Conservation (phyloP, 495 filamentous ascomycete species). For the Podospora sp. region DNA sequence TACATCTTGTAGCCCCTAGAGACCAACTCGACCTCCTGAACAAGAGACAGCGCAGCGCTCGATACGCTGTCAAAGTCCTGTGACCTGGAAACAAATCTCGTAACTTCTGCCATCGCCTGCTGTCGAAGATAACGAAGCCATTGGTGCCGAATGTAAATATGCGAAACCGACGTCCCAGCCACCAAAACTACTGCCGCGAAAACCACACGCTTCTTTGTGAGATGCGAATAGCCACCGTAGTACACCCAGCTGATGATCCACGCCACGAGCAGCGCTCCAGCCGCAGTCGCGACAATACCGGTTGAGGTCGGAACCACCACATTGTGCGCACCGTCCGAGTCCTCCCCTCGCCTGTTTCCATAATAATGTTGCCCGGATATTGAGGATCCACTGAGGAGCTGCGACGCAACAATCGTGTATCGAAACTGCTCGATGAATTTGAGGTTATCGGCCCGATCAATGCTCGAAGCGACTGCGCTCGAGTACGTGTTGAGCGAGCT, state of each 20-base stretch:
- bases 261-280: constrained; percentile 68
- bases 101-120: constrained; percentile 74
- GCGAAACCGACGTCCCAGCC: constrained; percentile 59
- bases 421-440: constrained; percentile 94
- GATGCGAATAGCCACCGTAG: constrained; percentile 44
- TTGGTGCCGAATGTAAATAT: constrained; percentile 76
- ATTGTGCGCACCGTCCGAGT: constrained; percentile 9
- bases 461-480: constrained; percentile 68
- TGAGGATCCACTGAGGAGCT: constrained; percentile 75
- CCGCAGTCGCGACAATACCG: constrained; percentile 51
- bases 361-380: constrained; percentile 28
- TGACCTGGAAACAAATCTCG: constrained; percentile 69
- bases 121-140: constrained; percentile 82
- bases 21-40: constrained; percentile 96
- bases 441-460: constrained; percentile 80
- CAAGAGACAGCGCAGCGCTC: constrained; percentile 77
- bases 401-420: constrained; percentile 93
- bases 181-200: constrained; percentile 61
- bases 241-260: constrained; percentile 73
- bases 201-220: constrained; percentile 58
- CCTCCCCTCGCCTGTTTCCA: constrained; percentile 20
- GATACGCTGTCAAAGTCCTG: constrained; percentile 83
- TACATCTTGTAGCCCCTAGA: constrained; percentile 92
- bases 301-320: constrained; percentile 34
- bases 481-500: constrained; percentile 36